Percentiles rank a stretch among this genome's conserved stretches.
Evolutionary conservation across 176 grass and related monocot species (phyloP).

Genomic region (Carex scoparia): DNA sequence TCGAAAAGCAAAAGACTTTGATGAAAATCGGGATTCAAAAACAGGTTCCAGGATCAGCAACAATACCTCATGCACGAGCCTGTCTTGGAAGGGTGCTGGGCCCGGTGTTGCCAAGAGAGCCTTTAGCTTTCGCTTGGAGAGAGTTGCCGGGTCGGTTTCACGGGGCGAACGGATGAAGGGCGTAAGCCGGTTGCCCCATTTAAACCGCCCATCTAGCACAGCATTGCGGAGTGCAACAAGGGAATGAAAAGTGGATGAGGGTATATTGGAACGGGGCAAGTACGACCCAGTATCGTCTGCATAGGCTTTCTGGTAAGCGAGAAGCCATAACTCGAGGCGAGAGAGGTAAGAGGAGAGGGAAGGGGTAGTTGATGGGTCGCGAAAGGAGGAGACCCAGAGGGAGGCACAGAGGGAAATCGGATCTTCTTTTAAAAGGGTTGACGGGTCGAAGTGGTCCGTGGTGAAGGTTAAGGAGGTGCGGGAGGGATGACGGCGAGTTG

Average conservation of each 20-base stretch:
- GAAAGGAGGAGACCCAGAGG: slow-evolving; percentile 76
- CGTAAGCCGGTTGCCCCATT: slow-evolving; percentile 76
- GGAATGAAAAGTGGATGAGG: slow-evolving; percentile 44
- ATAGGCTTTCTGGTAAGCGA: slow-evolving; percentile 91
- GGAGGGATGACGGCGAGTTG: slow-evolving; percentile 32
- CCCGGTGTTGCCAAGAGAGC: slow-evolving; percentile 61
- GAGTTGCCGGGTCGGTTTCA: slow-evolving; percentile 52
- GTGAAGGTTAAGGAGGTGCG: slow-evolving; percentile 8
- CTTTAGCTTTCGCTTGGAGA: slow-evolving; percentile 97
- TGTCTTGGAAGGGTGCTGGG: slow-evolving; percentile 77
- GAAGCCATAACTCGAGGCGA: slow-evolving; percentile 89
- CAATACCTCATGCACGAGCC: slow-evolving; percentile 81
- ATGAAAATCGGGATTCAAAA: slow-evolving; percentile 66
- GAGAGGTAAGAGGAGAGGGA: slow-evolving; percentile 55
- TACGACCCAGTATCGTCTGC: slow-evolving; percentile 95
- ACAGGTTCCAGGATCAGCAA: slow-evolving; percentile 90
- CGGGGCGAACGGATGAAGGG: slow-evolving; percentile 66
- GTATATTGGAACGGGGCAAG: slow-evolving; percentile 70
- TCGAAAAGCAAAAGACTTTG: slow-evolving; percentile 84
- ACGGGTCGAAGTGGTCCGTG: slow-evolving; percentile 38
- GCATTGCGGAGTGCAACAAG: slow-evolving; percentile 84
- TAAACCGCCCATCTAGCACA: slow-evolving; percentile 74
- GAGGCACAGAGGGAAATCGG: slow-evolving; percentile 73
- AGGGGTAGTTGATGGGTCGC: slow-evolving; percentile 32
- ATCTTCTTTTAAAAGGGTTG: slow-evolving; percentile 74